Percentiles rank a stretch among this genome's conserved stretches.
Conservation (phyloP, 805 yeast species). For the Metschnikowia anglica region DNA sequence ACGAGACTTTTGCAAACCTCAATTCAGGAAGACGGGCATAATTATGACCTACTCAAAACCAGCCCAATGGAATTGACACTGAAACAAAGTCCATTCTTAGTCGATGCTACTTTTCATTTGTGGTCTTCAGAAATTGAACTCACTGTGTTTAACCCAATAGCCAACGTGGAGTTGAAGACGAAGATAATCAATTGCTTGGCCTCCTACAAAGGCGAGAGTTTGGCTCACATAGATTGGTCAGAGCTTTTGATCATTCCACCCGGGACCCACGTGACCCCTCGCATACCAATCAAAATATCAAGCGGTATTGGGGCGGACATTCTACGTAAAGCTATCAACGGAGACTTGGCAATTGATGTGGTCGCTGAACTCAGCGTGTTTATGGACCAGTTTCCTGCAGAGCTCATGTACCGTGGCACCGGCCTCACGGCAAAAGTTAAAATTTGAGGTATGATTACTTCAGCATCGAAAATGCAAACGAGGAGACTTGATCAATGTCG, state of each 20-base stretch:
- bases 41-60: background rate
- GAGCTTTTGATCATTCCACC: conserved; percentile 49
- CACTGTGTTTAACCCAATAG: conserved; percentile 53
- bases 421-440: conserved; percentile 44
- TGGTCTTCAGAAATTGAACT: conserved; percentile 55
- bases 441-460: too few species aligned
- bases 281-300: conserved; percentile 48
- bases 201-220: conserved; percentile 41
- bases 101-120: conserved; percentile 53
- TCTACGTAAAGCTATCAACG: conserved; percentile 49
- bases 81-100: conserved; percentile 38
- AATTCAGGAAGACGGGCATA: background rate
- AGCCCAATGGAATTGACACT: too few species aligned
- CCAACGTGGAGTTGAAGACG: conserved; percentile 45
- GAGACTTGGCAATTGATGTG: conserved; percentile 48
- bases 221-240: conserved; percentile 47
- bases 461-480: too few species aligned
- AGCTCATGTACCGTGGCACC: conserved; percentile 46
- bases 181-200: conserved; percentile 49
- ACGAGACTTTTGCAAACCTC: background rate
- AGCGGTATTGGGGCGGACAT: conserved; percentile 50
- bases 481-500: too few species aligned
- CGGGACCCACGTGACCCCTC: conserved; percentile 50
- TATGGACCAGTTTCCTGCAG: conserved; percentile 41
- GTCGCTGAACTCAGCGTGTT: conserved; percentile 41